Base-by-base conservation (phyloP, 179 eudicot species). In the Amaranthus tricolor region DNA sequence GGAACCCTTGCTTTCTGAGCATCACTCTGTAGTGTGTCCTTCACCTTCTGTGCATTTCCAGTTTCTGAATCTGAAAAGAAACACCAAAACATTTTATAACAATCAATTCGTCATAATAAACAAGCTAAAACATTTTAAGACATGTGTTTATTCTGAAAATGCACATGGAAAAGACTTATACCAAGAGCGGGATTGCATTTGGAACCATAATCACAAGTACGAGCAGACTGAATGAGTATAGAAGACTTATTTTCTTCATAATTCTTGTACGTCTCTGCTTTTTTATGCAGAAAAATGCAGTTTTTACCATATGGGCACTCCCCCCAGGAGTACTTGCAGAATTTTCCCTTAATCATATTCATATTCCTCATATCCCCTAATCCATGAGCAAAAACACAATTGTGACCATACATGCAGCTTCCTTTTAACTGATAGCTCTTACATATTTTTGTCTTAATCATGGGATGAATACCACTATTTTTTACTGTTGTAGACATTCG, bases 101-200 rank as follows among this genome's bases (percentile, higher is more conserved):
- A 14, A 62, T 55, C 40, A 2, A 31, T 31, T 31, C 40, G 40
- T 31, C 3, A 31, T 31, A n/a, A n/a, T n/a, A n/a, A n/a, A n/a
- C n/a, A n/a, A n/a, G n/a, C n/a, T n/a, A n/a, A n/a, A n/a, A n/a
- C n/a, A n/a, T n/a, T n/a, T n/a, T n/a, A n/a, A n/a, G 40, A 31
- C 3, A 4, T 31, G 40, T 31, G 40, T 31, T 31, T 31, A 31
- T 31, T 31, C 40, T 15, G 47, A 48, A 61, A 50, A 60, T 2
- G 24, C 53, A 63, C 16, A 71, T n/a, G 19, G 19, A 17, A 6
- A n/a, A 9, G 12, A 1, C 15, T 2, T 14, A 40, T 81, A 81
- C 84, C 84, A 69, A 70, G 81, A 60, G 81, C 81, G 48, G 57
- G 74, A 7, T 2, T 65, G 61, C 81, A 74, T 19, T 52, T 12